phyloP scores from a whole-genome alignment of 139 green algal genomes.

The Edaphochlamys debaryana region DNA sequence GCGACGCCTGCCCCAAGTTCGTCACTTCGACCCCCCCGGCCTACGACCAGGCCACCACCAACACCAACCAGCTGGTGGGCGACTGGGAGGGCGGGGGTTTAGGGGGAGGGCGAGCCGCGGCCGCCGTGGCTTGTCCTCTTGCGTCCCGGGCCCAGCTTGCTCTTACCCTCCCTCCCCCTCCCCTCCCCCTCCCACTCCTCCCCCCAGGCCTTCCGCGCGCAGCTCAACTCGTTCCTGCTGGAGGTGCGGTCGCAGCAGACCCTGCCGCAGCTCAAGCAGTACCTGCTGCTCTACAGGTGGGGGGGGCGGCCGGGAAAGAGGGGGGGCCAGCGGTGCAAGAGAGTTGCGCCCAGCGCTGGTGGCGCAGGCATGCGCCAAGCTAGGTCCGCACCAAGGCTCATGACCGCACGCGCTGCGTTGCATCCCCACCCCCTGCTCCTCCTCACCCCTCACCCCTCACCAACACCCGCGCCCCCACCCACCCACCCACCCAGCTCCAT shows the following conservation, averaged over 20 bases:
- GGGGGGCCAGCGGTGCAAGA: too few relatives aligned
- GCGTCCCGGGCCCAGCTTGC: too few relatives aligned
- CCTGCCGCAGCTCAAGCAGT: constrained; percentile 78
- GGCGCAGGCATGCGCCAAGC: neutral
- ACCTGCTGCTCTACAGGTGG: constrained; percentile 97
- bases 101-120: neutral
- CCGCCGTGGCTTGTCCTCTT: too few relatives aligned
- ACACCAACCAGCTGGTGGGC: constrained; percentile 80
- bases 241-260: constrained; percentile 49
- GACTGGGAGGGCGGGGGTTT: neutral
- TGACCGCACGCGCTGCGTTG: neutral
- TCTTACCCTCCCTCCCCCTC: too few relatives aligned
- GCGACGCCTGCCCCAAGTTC: constrained; percentile 98
- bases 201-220: constrained; percentile 85
- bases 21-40: constrained; percentile 77
- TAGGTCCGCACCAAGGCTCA: neutral
- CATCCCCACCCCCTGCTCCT: too few relatives aligned
- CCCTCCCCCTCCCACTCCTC: neutral
- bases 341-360: too few relatives aligned
- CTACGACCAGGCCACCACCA: constrained; percentile 71
- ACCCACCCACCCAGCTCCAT: too few relatives aligned
- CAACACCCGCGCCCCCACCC: too few relatives aligned
- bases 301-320: neutral
- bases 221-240: constrained; percentile 90
- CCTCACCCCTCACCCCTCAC: too few relatives aligned